A percentile compares a stretch with the other conserved stretches of the same genome.
Conservation (phyloP, 306 rosid genomes). For the Amphicarpaea edgeworthii region DNA sequence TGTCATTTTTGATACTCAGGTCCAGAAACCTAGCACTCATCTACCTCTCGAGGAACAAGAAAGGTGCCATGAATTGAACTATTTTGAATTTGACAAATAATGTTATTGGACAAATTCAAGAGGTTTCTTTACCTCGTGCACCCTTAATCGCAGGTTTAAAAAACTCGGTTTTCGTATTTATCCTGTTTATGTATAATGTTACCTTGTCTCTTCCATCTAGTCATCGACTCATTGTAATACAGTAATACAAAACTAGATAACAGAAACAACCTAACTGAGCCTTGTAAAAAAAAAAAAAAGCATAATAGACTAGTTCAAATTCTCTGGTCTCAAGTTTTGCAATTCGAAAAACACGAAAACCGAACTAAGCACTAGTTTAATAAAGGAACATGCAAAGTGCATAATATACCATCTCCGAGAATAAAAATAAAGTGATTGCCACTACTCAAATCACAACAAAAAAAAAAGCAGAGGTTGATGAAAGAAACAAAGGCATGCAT, state of each 20-base stretch:
- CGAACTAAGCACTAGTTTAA: neutral
- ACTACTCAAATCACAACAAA: neutral
- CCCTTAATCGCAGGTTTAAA: constrained; percentile 1
- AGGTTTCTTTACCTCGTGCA: neutral
- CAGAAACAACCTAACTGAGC: neutral
- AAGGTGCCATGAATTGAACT: neutral
- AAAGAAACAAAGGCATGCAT: neutral
- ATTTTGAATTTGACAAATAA: constrained; percentile 29
- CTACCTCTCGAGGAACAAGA: neutral
- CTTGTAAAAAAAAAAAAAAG: neutral
- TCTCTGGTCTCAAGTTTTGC: neutral
- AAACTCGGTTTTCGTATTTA: neutral
- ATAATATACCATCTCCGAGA: neutral
- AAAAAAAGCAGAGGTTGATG: neutral
- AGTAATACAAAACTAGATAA: neutral
- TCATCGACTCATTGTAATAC: neutral
- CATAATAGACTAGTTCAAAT: neutral
- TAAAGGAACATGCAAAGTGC: neutral
- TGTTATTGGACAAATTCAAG: constrained; percentile 6
- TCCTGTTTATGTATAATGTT: neutral
- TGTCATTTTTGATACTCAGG: neutral
- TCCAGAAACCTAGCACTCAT: constrained; percentile 7
- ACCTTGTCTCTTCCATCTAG: neutral
- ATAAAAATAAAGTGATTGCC: constrained; percentile 12
- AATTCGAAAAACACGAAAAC: constrained; percentile 11